Evolutionary conservation across 768 basidiomycete species (phyloP).

Genomic region (Boletus sp.): DNA sequence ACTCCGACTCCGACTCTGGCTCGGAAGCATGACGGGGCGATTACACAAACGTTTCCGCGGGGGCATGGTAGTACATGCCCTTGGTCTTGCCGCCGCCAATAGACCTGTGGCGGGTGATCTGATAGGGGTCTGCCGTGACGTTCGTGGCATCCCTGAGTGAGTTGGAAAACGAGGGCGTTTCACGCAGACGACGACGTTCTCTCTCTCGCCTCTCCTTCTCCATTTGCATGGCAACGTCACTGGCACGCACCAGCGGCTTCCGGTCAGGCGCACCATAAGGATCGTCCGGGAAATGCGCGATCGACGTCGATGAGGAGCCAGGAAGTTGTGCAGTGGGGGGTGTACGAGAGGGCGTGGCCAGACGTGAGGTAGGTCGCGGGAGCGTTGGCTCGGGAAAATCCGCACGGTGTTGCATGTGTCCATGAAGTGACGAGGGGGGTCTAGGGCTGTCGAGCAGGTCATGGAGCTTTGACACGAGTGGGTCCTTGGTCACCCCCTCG

Average conservation of each 20-base stretch:
- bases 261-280: conserved; percentile 7
- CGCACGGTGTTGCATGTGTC: conserved; percentile 32
- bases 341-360: conserved; percentile 21
- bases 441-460: conserved; percentile 45
- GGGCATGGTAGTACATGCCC: conserved; percentile 9
- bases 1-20: no score
- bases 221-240: conserved; percentile 50
- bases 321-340: conserved; percentile 20
- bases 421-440: conserved; percentile 40
- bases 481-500: conserved; percentile 27
- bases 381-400: conserved; percentile 26
- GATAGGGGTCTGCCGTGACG: conserved; percentile 15
- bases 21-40: background rate
- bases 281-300: conserved; percentile 15
- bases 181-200: conserved; percentile 28
- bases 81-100: conserved; percentile 16
- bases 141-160: conserved; percentile 32
- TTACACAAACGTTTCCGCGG: conserved; percentile 18
- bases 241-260: conserved; percentile 44
- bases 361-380: conserved; percentile 20
- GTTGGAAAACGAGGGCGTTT: conserved; percentile 10
- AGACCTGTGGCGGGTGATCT: conserved; percentile 19
- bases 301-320: conserved; percentile 18
- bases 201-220: conserved; percentile 44
- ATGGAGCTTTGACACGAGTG: conserved; percentile 39